Conservation (phyloP, 257 asterid species). For the Avicennia marina region DNA sequence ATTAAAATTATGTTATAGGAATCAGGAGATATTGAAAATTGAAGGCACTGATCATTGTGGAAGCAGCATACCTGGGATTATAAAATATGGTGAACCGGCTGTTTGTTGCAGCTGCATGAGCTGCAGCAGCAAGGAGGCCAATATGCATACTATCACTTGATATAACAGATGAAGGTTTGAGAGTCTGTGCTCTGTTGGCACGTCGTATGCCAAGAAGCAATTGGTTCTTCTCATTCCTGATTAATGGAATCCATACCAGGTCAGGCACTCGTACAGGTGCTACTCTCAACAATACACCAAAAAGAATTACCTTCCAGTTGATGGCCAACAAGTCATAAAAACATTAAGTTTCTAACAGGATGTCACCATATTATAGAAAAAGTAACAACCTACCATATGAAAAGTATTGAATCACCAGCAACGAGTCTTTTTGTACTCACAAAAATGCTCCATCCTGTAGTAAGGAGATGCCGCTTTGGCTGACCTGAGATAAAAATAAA, state of each 20-base stretch:
- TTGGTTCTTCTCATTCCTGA: constrained; percentile 78
- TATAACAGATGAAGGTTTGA: constrained; percentile 74
- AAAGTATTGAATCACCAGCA: constrained; percentile 83
- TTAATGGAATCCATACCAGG: background rate
- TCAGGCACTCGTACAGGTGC: background rate
- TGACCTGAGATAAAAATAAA: constrained; percentile 46
- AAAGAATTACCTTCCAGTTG: background rate
- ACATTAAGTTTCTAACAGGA: background rate
- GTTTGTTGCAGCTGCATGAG: constrained; percentile 76
- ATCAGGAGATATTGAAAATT: background rate
- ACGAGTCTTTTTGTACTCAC: constrained; percentile 77
- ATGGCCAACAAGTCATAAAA: background rate
- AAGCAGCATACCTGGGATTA: constrained; percentile 59
- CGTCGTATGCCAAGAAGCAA: constrained; percentile 74
- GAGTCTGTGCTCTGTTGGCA: constrained; percentile 66
- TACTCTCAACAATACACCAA: background rate
- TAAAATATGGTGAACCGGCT: constrained; percentile 75
- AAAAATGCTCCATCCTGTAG: constrained; percentile 84
- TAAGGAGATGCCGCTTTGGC: constrained; percentile 85
- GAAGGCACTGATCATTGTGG: background rate
- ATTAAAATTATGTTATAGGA: constrained; percentile 11
- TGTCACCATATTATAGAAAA: background rate
- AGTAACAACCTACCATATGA: constrained; percentile 52
- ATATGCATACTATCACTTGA: constrained; percentile 91
- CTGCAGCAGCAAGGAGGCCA: constrained; percentile 88